Evolutionary conservation across 2,329 filamentous ascomycete genomes (phyloP).

Genomic region (Trichoderma simmonsii): DNA sequence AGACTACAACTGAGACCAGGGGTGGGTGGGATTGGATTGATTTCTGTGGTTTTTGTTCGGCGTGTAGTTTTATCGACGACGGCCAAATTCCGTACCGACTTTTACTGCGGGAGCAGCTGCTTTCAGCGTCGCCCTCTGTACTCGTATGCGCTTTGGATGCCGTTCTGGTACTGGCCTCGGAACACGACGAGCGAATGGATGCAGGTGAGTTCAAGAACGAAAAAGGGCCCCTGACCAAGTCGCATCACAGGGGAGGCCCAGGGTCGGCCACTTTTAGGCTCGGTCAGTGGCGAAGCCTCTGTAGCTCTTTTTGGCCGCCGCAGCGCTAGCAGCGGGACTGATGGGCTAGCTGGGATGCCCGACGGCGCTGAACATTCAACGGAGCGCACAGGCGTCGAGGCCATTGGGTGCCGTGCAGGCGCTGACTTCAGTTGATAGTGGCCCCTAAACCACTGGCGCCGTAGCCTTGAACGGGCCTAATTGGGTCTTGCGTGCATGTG

Average conservation of each 20-base stretch:
- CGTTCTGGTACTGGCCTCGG: neutral
- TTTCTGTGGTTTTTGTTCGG: neutral
- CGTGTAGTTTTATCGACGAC: neutral
- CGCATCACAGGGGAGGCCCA: neutral
- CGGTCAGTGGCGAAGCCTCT: constrained; percentile 8
- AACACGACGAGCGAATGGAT: neutral
- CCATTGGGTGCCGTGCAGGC: constrained; percentile 16
- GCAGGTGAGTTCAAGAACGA: neutral
- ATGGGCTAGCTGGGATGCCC: neutral
- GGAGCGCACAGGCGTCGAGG: neutral
- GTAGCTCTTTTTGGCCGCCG: neutral
- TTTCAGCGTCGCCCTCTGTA: neutral
- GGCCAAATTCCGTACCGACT: neutral
- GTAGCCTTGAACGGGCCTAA: constrained; percentile 6
- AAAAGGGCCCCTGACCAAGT: constrained; percentile 10
- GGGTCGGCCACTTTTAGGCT: constrained; percentile 8
- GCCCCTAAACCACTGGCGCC: constrained; percentile 7
- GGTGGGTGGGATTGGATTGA: neutral
- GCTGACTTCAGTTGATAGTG: constrained; percentile 13
- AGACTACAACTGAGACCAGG: neutral
- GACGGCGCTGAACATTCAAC: neutral
- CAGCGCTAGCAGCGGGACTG: neutral
- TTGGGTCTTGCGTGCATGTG: constrained; percentile 14
- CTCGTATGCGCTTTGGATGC: neutral
- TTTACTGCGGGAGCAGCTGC: neutral